Evolutionary conservation across 2,329 filamentous ascomycete species (phyloP), one percentile per base, ranked within the genome.

Genomic region (Trichoderma brevicompactum): DNA sequence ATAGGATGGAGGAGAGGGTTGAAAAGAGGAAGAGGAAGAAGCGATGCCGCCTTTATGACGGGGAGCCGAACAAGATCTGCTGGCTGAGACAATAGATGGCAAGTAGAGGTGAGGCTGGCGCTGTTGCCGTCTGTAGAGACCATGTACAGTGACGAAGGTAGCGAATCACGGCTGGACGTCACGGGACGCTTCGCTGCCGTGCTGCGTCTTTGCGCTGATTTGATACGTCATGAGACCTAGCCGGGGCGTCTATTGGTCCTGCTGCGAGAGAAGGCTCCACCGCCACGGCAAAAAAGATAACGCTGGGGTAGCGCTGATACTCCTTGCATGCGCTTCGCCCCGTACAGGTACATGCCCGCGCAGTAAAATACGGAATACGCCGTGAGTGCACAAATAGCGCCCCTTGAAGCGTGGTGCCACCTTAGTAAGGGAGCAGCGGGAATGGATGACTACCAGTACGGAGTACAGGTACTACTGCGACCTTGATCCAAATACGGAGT

Each of bases 211-310:
- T 52, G 62, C 61, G 69, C 66, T 70, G 65, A 71, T 70, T 70
- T 68, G 70, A 67, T 76, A 76, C 76, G 76, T 79, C 77, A 79
- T 59, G 54, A 53, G 54, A 60, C 64, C 48, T 28, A 28, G 19
- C 49, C 23, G 10, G 50, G 43, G 43, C 52, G 19, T 1, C 15
- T 2, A 63, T 63, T 63, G 60, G 59, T 17, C 38, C 4, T 12
- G 17, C 1, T 0, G 0, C 4, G 6, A 6, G 3, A 2, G 2
- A 2, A 2, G 13, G 7, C 8, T 28, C 60, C 49, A 23, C 50
- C 54, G 10, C 6, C n/a, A 38, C 54, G 60, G 60, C 49, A 40
- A 43, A 36, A 40, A 32, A 53, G 60, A 53, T 53, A 63, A 53
- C 48, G 49, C 59, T 41, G 46, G 48, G 28, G 48, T 53, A 44